Percentiles rank a stretch among this genome's conserved stretches.
phyloP scores from a whole-genome alignment of 768 basidiomycete genomes.

The Amanita polypyramis region DNA sequence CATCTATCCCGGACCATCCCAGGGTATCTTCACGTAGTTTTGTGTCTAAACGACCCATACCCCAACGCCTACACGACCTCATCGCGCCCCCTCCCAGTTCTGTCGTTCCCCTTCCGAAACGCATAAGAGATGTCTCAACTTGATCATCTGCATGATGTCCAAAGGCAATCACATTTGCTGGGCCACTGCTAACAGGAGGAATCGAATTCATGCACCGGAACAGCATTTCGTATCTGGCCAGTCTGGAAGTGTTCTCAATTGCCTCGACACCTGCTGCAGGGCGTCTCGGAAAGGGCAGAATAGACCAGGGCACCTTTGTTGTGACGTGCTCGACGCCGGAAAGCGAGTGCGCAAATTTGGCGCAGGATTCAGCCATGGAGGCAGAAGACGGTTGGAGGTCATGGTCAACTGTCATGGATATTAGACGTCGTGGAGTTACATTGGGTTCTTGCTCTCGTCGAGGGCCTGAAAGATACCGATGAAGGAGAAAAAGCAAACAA shows the following conservation, averaged over 20 bases:
- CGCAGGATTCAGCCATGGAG: slow-evolving; percentile 43
- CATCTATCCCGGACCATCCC: slow-evolving; percentile 37
- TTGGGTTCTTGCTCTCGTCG: neutral
- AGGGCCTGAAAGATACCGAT: slow-evolving; percentile 27
- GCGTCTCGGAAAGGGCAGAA: slow-evolving; percentile 34
- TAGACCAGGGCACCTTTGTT: slow-evolving; percentile 47
- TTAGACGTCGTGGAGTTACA: slow-evolving; percentile 17
- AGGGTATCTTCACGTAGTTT: slow-evolving; percentile 19
- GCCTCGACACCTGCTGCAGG: slow-evolving; percentile 26
- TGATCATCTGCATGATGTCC: slow-evolving; percentile 82
- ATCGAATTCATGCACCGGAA: slow-evolving; percentile 22
- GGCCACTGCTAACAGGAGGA: slow-evolving; percentile 3
- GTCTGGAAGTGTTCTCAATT: slow-evolving; percentile 49
- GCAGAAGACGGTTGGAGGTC: slow-evolving; percentile 48
- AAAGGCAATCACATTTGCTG: slow-evolving; percentile 40
- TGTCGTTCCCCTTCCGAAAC: slow-evolving; percentile 48
- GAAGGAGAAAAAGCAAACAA: slow-evolving; percentile 62
- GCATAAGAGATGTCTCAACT: slow-evolving; percentile 71
- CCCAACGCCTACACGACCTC: slow-evolving; percentile 58
- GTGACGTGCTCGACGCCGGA: slow-evolving; percentile 35
- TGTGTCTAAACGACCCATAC: slow-evolving; percentile 46
- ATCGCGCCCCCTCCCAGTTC: slow-evolving; percentile 56
- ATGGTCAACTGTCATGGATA: slow-evolving; percentile 65
- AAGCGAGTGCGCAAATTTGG: slow-evolving; percentile 27
- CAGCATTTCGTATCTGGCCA: slow-evolving; percentile 44